These are phyloP conservation scores for Rhexocercosporidium sp. DNA, from an alignment of 2,329 filamentous ascomycete genomes.

Conservation along the genomic window DNA sequence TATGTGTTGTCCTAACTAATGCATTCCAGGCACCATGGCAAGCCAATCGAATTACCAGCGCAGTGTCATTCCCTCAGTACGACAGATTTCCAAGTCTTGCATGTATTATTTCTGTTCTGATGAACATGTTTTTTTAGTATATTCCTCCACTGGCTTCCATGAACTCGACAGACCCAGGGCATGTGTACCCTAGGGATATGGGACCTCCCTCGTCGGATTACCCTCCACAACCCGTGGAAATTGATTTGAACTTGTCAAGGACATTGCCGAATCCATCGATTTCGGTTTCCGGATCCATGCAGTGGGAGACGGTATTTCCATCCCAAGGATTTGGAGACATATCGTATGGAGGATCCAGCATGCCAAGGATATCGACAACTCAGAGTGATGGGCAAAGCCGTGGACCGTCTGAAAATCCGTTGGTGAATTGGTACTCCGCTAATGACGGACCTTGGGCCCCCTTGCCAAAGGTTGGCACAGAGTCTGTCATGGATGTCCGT, in stretches of 20 bases:
- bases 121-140: constrained; percentile 33
- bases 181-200: constrained; percentile 38
- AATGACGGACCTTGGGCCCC: constrained; percentile 51
- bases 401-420: constrained; percentile 34
- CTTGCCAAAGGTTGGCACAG: constrained; percentile 43
- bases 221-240: constrained; percentile 38
- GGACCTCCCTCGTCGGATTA: constrained; percentile 34
- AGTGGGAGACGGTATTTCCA: constrained; percentile 32
- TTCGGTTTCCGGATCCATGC: constrained; percentile 11
- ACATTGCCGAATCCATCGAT: constrained; percentile 37
- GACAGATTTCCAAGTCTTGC: constrained; percentile 18
- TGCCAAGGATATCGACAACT: constrained; percentile 30
- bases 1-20: constrained; percentile 21
- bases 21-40: constrained; percentile 34
- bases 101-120: constrained; percentile 30
- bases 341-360: constrained; percentile 30
- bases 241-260: constrained; percentile 38
- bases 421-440: constrained; percentile 45
- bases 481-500: constrained; percentile 33
- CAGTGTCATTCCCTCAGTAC: constrained; percentile 35
- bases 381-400: constrained; percentile 31
- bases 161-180: constrained; percentile 30
- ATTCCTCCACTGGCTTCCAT: constrained; percentile 33
- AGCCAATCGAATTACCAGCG: constrained; percentile 34
- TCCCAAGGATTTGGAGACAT: constrained; percentile 33